Conservation (phyloP, 768 basidiomycete genomes). For the Lyophyllum atratum region DNA sequence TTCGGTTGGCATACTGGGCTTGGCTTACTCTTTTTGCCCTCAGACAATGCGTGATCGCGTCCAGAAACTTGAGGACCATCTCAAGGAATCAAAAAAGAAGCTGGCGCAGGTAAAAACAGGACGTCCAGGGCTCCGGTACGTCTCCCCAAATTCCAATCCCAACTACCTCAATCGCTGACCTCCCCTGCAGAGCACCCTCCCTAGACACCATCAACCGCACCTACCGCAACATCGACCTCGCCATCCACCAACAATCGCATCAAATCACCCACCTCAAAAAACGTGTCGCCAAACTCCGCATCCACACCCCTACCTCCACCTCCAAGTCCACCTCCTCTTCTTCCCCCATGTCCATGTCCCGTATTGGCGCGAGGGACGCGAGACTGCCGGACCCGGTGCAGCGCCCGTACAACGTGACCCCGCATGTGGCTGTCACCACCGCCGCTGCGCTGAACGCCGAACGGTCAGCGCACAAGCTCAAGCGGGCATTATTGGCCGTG, state of each 20-base stretch:
- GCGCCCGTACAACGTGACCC: slow-evolving; percentile 48
- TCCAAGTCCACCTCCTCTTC: background rate
- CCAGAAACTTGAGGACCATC: slow-evolving; percentile 76
- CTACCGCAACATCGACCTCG: slow-evolving; percentile 81
- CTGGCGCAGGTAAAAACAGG: slow-evolving; percentile 62
- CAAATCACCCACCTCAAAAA: slow-evolving; percentile 53
- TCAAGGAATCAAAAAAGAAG: slow-evolving; percentile 70
- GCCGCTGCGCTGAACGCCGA: slow-evolving; percentile 85
- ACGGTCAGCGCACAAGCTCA: slow-evolving; percentile 68
- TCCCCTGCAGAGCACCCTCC: slow-evolving; percentile 66
- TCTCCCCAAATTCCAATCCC: slow-evolving; percentile 5
- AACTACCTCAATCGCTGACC: background rate
- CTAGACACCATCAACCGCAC: slow-evolving; percentile 85
- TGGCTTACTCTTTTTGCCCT: slow-evolving; percentile 1
- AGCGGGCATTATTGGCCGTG: slow-evolving; percentile 60
- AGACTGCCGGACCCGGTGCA: slow-evolving; percentile 39
- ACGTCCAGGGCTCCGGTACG: slow-evolving; percentile 63
- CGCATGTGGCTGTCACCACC: slow-evolving; percentile 70
- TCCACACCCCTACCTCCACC: background rate
- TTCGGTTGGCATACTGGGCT: background rate
- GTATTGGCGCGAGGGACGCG: slow-evolving; percentile 43
- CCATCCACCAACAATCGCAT: slow-evolving; percentile 60
- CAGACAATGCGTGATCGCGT: slow-evolving; percentile 74
- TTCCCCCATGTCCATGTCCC: too few relatives aligned
- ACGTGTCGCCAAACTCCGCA: slow-evolving; percentile 50